Evolutionary conservation across 306 rosid genomes (phyloP), one percentile per base, ranked within the genome.

Genomic region (Hippophae rhamnoides): DNA sequence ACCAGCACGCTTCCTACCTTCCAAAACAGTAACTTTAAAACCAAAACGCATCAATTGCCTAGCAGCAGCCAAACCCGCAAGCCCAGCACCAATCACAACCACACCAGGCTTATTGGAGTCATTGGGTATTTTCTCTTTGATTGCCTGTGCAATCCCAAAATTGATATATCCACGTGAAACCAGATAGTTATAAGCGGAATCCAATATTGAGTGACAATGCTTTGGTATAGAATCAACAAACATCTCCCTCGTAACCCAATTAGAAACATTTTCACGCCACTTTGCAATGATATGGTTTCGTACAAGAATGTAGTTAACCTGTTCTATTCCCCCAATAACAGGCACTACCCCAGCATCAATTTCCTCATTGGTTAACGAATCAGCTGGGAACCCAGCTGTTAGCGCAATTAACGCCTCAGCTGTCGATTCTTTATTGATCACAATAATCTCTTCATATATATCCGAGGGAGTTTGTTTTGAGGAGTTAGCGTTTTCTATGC

Each of bases 21-120:
- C 96, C 76, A 87, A 72, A 47, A 87, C 81, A 2, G 79, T 87
- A 78, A 87, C 98, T 64, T 81, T 87, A 67, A 83, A 87, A 67
- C 98, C 98, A 25, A 85, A 80, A 40, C 95, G 79, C 93, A 87
- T 72, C 74, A 92, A 44, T 72, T 92, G 96, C 86, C 93, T 69
- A 0, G 93, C 96, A 7, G 93, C 95, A 61, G 96, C 99, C 59
- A 88, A 64, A n/a, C 99, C 95, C 5, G 95, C 87, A 25, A 92
- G 86, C 12, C 99, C 96, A 0, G 95, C 89, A 5, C 96, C 96
- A 18, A 88, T 71, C 10, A 92, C 69, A 66, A 88, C 74, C 69
- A 92, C 95, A 41, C 49, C 72, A 0, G 79, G 72, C 67, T 80
- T 85, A 65, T 76, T 69, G 11, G 82, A 64, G 58, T 87, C 99